Base-by-base conservation (phyloP, 2,329 filamentous ascomycete species). In the Seiridium cupressi region DNA sequence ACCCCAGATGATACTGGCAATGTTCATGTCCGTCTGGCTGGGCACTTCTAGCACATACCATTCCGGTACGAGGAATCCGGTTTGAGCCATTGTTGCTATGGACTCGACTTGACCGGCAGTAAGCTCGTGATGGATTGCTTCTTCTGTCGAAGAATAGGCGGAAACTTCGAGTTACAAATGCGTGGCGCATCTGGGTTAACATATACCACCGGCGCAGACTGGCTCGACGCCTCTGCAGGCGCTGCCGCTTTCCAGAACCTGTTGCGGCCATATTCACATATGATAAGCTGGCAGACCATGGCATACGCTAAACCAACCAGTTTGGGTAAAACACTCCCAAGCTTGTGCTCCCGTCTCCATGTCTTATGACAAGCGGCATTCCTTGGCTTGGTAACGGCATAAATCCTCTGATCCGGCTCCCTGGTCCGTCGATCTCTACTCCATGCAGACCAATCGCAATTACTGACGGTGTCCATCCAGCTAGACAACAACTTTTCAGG, bases 1-100 rank as follows among this genome's bases (percentile, higher is more conserved):
- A 2, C 72, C 72, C 62, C 65, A 72, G 38, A 69, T 69, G 53
- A 75, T 65, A 13, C 70, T 69, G 10, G 70, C 69, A 56, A 75
- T 61, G 26, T 67, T 65, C 38, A 72, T 56, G 49, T 73, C 72
- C 35, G 13, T 13, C 3, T 49, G 44, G 34, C n/a, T 51, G 26
- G 55, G 55, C 9, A 32, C 40, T 18, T 58, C 55, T 42, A n/a
- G 26, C 44, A 38, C 35, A 26, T 58, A 58, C 55, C 55, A 51
- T 32, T 38, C 32, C 26, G 55, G 55, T n/a, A 58, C 47, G 34
- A 58, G 55, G 55, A 58, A 58, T 11, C 55, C 55, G 7, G 40
- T 36, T 44, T 55, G 51, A 26, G 51, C 51, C 51, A 55, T 55
- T 3, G 38, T 40, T 10, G 26, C 18, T 53, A 36, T 18, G 9